These are phyloP conservation scores for Colletotrichum somersetense DNA, from an alignment of 2,329 filamentous ascomycete genomes.

Conservation along the genomic window DNA sequence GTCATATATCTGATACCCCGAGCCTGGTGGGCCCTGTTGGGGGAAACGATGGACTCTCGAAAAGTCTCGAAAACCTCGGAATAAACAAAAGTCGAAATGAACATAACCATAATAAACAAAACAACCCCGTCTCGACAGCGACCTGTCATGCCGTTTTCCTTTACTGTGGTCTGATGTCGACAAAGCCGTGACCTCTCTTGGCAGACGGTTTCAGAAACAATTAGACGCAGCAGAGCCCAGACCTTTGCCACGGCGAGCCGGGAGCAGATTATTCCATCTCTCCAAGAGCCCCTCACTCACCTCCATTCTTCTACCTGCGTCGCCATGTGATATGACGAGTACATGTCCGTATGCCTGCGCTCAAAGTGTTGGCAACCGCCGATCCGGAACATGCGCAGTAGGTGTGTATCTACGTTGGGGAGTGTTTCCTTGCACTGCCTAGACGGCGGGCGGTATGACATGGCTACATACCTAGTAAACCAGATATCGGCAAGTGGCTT, in stretches of 20 bases:
- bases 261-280: not conserved
- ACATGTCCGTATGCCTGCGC: not conserved
- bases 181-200: too few species aligned
- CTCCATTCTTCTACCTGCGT: too few species aligned
- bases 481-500: not conserved
- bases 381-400: slow-evolving; percentile 5
- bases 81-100: not conserved
- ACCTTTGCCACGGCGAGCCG: not conserved
- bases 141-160: too few species aligned
- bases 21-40: not conserved
- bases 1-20: slow-evolving; percentile 31
- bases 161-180: slow-evolving; percentile 13
- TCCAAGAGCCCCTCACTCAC: too few species aligned
- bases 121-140: not conserved
- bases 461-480: too few species aligned
- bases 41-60: not conserved
- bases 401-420: too few species aligned
- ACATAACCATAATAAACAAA: not conserved
- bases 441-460: too few species aligned
- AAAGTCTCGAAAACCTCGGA: not conserved
- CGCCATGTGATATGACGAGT: not conserved
- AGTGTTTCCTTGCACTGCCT: not conserved
- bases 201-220: slow-evolving; percentile 13
- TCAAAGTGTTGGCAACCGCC: not conserved
- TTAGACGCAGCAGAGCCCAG: slow-evolving; percentile 9